Base-by-base conservation (phyloP, 345 rosid genomes). In the Isatis tinctoria region DNA sequence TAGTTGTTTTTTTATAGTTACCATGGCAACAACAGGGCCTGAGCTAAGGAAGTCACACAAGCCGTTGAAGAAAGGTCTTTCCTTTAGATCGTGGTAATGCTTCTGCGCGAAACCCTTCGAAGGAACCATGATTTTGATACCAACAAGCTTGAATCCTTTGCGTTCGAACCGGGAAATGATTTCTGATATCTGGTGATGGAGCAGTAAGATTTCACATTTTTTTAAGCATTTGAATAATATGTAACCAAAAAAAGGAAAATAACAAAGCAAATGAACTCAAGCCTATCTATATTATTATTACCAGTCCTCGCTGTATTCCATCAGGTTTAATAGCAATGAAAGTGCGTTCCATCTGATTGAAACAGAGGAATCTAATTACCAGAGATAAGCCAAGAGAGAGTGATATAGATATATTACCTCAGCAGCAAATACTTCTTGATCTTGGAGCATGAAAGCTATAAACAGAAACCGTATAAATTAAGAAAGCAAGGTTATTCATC, bases 241-340 rank as follows among this genome's bases (percentile, higher is more conserved):
- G n/a, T n/a, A n/a, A n/a, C n/a, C n/a, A n/a, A n/a, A n/a, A n/a
- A n/a, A n/a, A n/a, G n/a, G n/a, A n/a, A n/a, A n/a, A n/a, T n/a
- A n/a, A n/a, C n/a, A n/a, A 47, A 36, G 52, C 8, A 58, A 13
- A 10, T 30, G 12, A 57, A 56, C 14, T 10, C 5, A 28, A 3
- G 57, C 33, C 6, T 71, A 18, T 41, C 2, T 32, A 30, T 75
- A 51, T 5, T n/a, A n/a, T n/a, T n/a, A n/a, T n/a, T 85, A 92
- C 97, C 90, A 90, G 87, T 17, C 97, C 96, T 83, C 98, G 85
- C 79, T 93, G 98, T 59, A 93, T 92, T 40, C 98, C 98, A 71
- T 90, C 98, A n/a, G 98, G 98, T 82, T 93, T 93, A 82, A 89
- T 93, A 61, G 98, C 98, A 59, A 93, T 93, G 88, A 91, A 93